Conservation (phyloP, 352 stramenopile genomes). For the Phytophthora ohioensis region DNA sequence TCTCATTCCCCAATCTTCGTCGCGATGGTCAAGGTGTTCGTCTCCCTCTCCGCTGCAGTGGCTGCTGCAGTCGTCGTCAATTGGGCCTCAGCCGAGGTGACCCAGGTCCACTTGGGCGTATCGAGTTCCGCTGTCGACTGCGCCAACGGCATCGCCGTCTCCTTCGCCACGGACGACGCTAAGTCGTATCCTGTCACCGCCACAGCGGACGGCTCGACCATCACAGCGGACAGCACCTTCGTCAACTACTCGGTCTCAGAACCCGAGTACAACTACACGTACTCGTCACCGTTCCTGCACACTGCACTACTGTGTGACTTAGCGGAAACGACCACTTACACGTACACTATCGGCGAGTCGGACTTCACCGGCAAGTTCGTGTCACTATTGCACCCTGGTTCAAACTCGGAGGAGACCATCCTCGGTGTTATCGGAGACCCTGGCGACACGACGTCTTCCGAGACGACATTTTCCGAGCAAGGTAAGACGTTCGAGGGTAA, state of each 20-base stretch:
- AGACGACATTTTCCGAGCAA: constrained; percentile 43
- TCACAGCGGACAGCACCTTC: constrained; percentile 41
- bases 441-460: constrained; percentile 48
- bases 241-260: constrained; percentile 48
- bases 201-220: constrained; percentile 24
- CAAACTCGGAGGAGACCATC: constrained; percentile 50
- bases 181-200: constrained; percentile 44
- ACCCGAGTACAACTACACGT: constrained; percentile 58
- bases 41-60: constrained; percentile 21
- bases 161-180: constrained; percentile 44
- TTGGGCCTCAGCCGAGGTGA: constrained; percentile 44
- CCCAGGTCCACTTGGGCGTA: constrained; percentile 57
- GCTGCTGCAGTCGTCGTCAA: constrained; percentile 21
- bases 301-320: constrained; percentile 58
- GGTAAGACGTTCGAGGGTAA: constrained; percentile 50
- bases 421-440: constrained; percentile 52
- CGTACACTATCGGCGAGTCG: constrained; percentile 51
- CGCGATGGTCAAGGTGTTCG: constrained; percentile 30
- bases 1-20: constrained; percentile 37
- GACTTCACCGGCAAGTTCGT: constrained; percentile 50
- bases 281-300: constrained; percentile 59
- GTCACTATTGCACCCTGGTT: constrained; percentile 41
- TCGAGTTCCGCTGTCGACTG: constrained; percentile 45
- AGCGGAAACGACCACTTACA: constrained; percentile 49
- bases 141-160: constrained; percentile 48